Evolutionary conservation across 2,329 filamentous ascomycete genomes (phyloP), one percentile per base, ranked within the genome.

Genomic region (Xylaria arbuscula): DNA sequence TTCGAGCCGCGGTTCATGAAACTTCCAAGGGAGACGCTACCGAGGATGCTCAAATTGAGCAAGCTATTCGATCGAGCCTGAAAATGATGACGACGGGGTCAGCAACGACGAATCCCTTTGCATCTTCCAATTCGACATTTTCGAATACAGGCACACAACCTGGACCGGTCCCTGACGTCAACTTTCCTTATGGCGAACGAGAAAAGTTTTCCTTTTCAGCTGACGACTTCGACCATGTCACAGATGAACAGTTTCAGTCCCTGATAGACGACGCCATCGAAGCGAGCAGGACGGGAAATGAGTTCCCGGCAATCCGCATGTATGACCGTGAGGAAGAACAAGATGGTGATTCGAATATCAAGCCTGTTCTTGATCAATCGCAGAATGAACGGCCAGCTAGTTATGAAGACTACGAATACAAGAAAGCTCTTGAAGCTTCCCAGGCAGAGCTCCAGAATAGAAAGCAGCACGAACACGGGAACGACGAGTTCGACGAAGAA

Each of bases 31-130:
- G 93, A 11, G 85, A 95, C 70, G 76, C 84, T 0, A 84, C 88
- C 22, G 91, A 96, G 77, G 93, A 96, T 74, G 85, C 85, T 24
- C 83, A 87, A 67, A 85, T 97, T 56, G 93, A 94, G 76, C 84
- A 88, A 22, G 92, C 92, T 0, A 91, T 97, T 59, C 85, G 92
- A 15, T 89, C 91, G 5, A 93, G 91, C 70, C 84, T 96, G 17
- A 82, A 81, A 15, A 89, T 92, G 42, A 80, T 87, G 70, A 81
- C 78, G 42, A 73, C 42, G 24, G 73, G 73, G 57, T 76, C 72
- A 45, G 73, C 65, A 58, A 73, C 73, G 9, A 63, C 72, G n/a
- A 64, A 58, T n/a, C 73, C 75, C 1, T 38, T 59, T 6, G 64
- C 62, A 24, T 73, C 74, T 2, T 59, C 69, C 4, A 66, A 66